Evolutionary conservation across 176 grass and related monocot species (phyloP), one percentile per base, ranked within the genome.

Genomic region (Coix lacrymajobi): DNA sequence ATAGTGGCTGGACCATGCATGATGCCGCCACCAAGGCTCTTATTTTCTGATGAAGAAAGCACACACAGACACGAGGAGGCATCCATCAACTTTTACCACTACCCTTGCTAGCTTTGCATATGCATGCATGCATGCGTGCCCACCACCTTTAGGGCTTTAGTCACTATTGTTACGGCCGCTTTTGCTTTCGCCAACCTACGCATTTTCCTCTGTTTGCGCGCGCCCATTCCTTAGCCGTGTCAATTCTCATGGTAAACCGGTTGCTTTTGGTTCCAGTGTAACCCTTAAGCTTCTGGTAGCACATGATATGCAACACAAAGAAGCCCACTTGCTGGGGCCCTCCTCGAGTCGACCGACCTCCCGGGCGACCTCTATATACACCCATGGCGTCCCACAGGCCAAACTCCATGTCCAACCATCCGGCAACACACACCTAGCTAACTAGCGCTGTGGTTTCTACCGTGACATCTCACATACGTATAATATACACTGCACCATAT

Each of bases 331-430:
- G 61, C 16, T 30, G 16, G 34, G n/a, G n/a, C n/a, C 6, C 66
- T 64, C 41, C 16, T 46, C 87, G 37, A 46, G 36, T 37, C 39
- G 37, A 40, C 13, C 0, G 37, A 1, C 41, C 30, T 3, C n/a
- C 30, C 9, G 0, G 16, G 2, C 26, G 1, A 11, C 3, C 10
- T 12, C 90, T 89, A 93, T 93, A 89, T 75, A 93, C 65, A 86
- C 56, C 67, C 68, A 24, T 78, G 49, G 24, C 83, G 54, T 22
- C 77, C 69, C 66, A 81, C 88, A 34, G 66, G 81, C 73, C 81
- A 93, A 93, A 85, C 85, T 54, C 91, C 88, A 97, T 93, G 94
- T 77, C 88, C 88, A 97, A 89, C 17, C 87, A 83, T 72, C 62
- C 51, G 83, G 58, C 15, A 38, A n/a, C 80, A 36, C 52, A 37